Percentiles rank a stretch among this genome's conserved stretches.
These are phyloP conservation scores for Paecilomyces formosus DNA, from an alignment of 2,329 filamentous ascomycete species.

Conservation along the genomic window DNA sequence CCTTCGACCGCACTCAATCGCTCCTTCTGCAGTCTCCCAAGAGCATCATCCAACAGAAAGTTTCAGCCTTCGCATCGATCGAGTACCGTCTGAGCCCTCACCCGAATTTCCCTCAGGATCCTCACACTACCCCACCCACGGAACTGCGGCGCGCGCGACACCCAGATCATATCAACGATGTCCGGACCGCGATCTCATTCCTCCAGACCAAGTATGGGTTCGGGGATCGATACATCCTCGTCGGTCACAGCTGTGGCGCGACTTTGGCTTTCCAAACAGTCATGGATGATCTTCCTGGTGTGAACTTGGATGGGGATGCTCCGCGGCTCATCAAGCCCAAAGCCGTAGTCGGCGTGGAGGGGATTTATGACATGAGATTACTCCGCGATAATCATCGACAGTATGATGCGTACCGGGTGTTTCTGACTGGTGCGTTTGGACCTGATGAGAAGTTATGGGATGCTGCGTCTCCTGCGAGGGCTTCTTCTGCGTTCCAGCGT, in stretches of 20 bases:
- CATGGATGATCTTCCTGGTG: slow-evolving; percentile 22
- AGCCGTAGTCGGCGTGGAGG: slow-evolving; percentile 35
- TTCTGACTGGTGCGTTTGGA: slow-evolving; percentile 38
- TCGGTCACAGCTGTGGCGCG: slow-evolving; percentile 41
- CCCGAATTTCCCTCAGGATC: slow-evolving; percentile 31
- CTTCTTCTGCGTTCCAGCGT: slow-evolving; percentile 20
- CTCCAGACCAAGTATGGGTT: slow-evolving; percentile 34
- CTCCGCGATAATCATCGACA: slow-evolving; percentile 26
- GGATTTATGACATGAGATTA: slow-evolving; percentile 37
- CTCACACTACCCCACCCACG: slow-evolving; percentile 13
- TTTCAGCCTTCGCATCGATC: slow-evolving; percentile 37
- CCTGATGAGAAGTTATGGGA: slow-evolving; percentile 29
- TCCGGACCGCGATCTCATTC: slow-evolving; percentile 31
- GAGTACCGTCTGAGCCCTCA: slow-evolving; percentile 41
- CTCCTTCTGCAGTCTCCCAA: slow-evolving; percentile 18
- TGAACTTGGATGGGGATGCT: slow-evolving; percentile 2
- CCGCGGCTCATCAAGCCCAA: slow-evolving; percentile 18
- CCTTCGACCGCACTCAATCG: slow-evolving; percentile 28
- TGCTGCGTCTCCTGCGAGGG: slow-evolving; percentile 31
- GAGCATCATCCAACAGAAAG: slow-evolving; percentile 10
- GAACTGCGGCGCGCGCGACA: slow-evolving; percentile 32
- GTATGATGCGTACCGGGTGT: slow-evolving; percentile 28
- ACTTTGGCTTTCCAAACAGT: slow-evolving; percentile 39
- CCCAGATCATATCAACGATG: slow-evolving; percentile 39
- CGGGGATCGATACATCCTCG: slow-evolving; percentile 33